These are phyloP conservation scores for Coniosporium tulheliwenetii DNA, from an alignment of 2,329 filamentous ascomycete species.

Conservation along the genomic window DNA sequence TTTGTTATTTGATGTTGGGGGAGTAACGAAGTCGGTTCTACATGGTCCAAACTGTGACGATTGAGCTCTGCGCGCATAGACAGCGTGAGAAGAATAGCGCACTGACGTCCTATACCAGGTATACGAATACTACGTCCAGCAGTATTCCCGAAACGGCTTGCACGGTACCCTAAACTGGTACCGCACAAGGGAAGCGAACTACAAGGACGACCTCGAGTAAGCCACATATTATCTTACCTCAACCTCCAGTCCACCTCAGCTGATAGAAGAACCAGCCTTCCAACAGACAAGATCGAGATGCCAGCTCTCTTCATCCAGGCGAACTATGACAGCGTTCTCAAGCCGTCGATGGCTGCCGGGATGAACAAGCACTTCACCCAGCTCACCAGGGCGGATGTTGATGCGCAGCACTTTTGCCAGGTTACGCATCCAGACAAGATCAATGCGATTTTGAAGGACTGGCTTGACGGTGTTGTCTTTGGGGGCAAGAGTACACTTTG, in stretches of 20 bases:
- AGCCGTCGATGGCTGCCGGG: conserved; percentile 49
- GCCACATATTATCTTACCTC: conserved; percentile 2
- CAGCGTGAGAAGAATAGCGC: too few relatives aligned
- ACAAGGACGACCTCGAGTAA: conserved; percentile 50
- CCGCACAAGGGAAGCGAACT: conserved; percentile 56
- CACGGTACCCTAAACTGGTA: conserved; percentile 84
- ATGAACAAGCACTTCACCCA: conserved; percentile 57
- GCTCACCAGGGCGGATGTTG: conserved; percentile 50
- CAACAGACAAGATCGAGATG: conserved; percentile 11
- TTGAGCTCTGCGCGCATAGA: neutral
- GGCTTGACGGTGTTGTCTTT: too few relatives aligned
- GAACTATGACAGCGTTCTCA: conserved; percentile 54
- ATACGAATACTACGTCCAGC: conserved; percentile 58
- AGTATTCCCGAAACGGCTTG: conserved; percentile 59
- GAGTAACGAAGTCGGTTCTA: neutral
- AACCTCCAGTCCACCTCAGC: conserved; percentile 1
- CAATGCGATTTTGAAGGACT: too few relatives aligned
- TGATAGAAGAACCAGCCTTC: conserved; percentile 13
- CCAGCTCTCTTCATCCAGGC: conserved; percentile 63
- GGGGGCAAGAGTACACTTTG: too few relatives aligned
- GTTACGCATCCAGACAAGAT: too few relatives aligned
- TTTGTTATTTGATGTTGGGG: conserved; percentile 1
- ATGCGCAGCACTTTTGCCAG: conserved; percentile 46
- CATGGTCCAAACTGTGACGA: neutral
- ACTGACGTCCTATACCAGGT: conserved; percentile 26